A percentile compares a stretch with the other conserved stretches of the same genome.
Conservation (phyloP, 345 rosid species). For the Eucalyptus dawsonii region DNA sequence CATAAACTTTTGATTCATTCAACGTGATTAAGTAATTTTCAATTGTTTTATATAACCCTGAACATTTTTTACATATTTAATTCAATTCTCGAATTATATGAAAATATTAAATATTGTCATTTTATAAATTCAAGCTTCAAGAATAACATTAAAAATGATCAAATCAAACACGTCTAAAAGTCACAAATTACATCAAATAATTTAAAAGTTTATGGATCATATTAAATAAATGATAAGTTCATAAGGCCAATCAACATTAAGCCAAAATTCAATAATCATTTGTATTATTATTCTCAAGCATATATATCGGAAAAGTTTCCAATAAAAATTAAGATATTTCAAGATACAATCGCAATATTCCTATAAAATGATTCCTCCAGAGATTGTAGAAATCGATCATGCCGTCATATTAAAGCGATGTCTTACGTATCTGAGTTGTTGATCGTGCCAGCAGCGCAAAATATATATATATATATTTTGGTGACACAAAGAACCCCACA, state of each 20-base stretch:
- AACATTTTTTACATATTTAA: fast-evolving
- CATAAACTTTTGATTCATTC: fast-evolving
- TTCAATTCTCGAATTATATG: fast-evolving
- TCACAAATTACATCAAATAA: fast-evolving
- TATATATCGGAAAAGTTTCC: fast-evolving
- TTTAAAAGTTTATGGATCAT: fast-evolving
- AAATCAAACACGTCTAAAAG: no score
- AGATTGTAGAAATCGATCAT: fast-evolving
- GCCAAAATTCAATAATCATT: fast-evolving
- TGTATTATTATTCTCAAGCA: no score
- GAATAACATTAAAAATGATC: fast-evolving
- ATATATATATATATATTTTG: no score
- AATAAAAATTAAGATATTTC: fast-evolving
- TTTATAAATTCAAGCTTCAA: fast-evolving
- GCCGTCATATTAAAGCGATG: background rate
- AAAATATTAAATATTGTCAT: fast-evolving
- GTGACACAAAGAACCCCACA: no score
- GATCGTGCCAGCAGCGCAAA: fast-evolving
- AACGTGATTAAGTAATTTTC: fast-evolving
- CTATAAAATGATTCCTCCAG: fast-evolving
- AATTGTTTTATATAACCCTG: fast-evolving
- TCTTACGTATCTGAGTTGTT: fast-evolving
- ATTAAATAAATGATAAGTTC: no score
- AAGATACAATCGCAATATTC: fast-evolving
- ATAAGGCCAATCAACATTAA: fast-evolving